Base-by-base conservation (phyloP, 495 filamentous ascomycete species). In the Aspergillus cavernicola region DNA sequence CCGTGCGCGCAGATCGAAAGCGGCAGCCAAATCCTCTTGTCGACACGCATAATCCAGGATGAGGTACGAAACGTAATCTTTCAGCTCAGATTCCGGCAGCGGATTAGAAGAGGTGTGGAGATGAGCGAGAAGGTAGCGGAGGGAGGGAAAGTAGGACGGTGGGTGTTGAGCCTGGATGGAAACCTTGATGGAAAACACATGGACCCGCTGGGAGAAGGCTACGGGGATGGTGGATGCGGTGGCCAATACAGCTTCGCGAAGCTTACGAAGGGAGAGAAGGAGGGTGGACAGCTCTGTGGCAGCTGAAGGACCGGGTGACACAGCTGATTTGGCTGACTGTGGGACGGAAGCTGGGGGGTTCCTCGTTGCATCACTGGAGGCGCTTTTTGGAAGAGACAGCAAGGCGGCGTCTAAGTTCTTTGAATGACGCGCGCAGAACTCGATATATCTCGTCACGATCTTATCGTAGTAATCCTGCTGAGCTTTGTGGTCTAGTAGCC, bases 41-140 rank as follows among this genome's bases (percentile, higher is more conserved):
- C 91, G 82, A 65, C 92, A 96, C 9, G 91, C 90, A 35, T 90
- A 80, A 68, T 98, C 93, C 13, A 97, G 81, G 37, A 97, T 83
- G 13, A 86, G 78, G 63, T 95, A 97, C 28, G 82, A 80, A 18
- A 83, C 77, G 55, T 92, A 81, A 54, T 97, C 93, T 41, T 84
- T 82, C 15, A 87, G 65, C 58, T 95, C 90, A 12, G 81, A 67
- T 10, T 73, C 69, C 0, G 85, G 79, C 16, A 97, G 79, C 24
- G 81, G 83, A 42, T 81, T 74, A 0, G 70, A 59, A 4, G 78
- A 71, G 0, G 69, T 65, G 65, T 95, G 89, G 47, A 97, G 81
- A 3, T 71, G 70, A 32, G 81, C 78, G 6, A 98, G 77, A 1
- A 96, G 81, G 61, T 93, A 80, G 16, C 87, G 79, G 24, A 97